These are phyloP conservation scores for Barnettozyma californica DNA, from an alignment of 805 yeast species.

Conservation along the genomic window DNA sequence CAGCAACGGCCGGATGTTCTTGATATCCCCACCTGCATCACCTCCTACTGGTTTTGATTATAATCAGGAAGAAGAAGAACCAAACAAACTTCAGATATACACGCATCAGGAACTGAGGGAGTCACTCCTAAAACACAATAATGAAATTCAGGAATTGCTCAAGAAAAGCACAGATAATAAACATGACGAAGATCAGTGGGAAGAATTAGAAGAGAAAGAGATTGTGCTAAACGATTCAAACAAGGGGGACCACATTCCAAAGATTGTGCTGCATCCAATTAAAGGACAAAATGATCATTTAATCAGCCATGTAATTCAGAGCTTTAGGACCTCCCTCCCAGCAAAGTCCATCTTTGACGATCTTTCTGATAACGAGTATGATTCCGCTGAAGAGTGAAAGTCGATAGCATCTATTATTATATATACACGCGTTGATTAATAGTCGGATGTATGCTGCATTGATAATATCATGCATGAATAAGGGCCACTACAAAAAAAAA, in stretches of 20 bases:
- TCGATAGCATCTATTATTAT: neutral
- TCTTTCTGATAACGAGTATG: slow-evolving; percentile 12
- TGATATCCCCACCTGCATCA: slow-evolving; percentile 39
- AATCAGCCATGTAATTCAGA: slow-evolving; percentile 19
- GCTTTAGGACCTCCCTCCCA: slow-evolving; percentile 31
- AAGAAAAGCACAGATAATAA: slow-evolving; percentile 10
- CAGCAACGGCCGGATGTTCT: slow-evolving; percentile 28
- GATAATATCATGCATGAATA: too few species aligned
- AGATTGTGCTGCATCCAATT: slow-evolving; percentile 22
- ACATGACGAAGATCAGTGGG: slow-evolving; percentile 2
- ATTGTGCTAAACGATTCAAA: slow-evolving; percentile 21
- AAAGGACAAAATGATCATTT: slow-evolving; percentile 23
- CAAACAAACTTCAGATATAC: slow-evolving; percentile 26
- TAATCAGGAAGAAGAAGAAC: slow-evolving; percentile 33
- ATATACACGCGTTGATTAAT: neutral
- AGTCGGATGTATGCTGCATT: too few species aligned
- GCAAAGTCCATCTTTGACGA: slow-evolving; percentile 35
- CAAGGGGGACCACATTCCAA: slow-evolving; percentile 14
- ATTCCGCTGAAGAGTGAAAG: neutral
- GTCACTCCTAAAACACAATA: slow-evolving; percentile 17
- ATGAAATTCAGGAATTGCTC: slow-evolving; percentile 15
- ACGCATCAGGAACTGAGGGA: slow-evolving; percentile 23
- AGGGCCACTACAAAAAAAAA: neutral
- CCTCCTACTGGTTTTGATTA: slow-evolving; percentile 39
- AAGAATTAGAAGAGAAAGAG: slow-evolving; percentile 8